Percentiles rank a stretch among this genome's conserved stretches.
Conservation (phyloP, 805 yeast species). For the Schizosaccharomyces octosporus region DNA sequence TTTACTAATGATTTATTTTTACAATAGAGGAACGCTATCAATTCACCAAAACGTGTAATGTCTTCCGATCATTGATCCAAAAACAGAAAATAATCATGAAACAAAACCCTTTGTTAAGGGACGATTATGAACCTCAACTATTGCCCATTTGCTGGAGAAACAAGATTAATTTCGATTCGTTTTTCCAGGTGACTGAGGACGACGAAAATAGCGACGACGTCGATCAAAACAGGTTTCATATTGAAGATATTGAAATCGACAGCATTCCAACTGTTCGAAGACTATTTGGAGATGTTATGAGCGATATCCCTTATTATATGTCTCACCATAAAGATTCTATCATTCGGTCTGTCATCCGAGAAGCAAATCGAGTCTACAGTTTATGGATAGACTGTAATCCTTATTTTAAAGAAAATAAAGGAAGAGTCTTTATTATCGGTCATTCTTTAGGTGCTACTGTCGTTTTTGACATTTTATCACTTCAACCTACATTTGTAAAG, state of each 20-base stretch:
- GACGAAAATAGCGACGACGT: not conserved
- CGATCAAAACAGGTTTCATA: constrained; percentile 4
- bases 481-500: constrained; percentile 14
- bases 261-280: constrained; percentile 57
- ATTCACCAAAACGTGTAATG: constrained; percentile 40
- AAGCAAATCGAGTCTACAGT: constrained; percentile 44
- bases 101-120: constrained; percentile 1
- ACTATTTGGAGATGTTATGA: constrained; percentile 57
- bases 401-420: constrained; percentile 19
- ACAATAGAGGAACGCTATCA: constrained; percentile 43
- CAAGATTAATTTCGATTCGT: constrained; percentile 20
- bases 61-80: constrained; percentile 15
- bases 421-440: constrained; percentile 44
- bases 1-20: not conserved
- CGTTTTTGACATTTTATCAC: constrained; percentile 41
- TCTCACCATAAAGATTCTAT: constrained; percentile 43
- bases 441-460: constrained; percentile 77
- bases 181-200: not conserved
- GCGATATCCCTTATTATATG: constrained; percentile 63
- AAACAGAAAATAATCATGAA: constrained; percentile 8
- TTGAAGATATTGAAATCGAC: constrained; percentile 49
- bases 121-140: constrained; percentile 6
- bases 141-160: constrained; percentile 85
- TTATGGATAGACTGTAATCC: constrained; percentile 46
- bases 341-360: constrained; percentile 36